A percentile compares a stretch with the other conserved stretches of the same genome.
phyloP scores from a whole-genome alignment of 768 basidiomycete species.

The Mycena haematopus region DNA sequence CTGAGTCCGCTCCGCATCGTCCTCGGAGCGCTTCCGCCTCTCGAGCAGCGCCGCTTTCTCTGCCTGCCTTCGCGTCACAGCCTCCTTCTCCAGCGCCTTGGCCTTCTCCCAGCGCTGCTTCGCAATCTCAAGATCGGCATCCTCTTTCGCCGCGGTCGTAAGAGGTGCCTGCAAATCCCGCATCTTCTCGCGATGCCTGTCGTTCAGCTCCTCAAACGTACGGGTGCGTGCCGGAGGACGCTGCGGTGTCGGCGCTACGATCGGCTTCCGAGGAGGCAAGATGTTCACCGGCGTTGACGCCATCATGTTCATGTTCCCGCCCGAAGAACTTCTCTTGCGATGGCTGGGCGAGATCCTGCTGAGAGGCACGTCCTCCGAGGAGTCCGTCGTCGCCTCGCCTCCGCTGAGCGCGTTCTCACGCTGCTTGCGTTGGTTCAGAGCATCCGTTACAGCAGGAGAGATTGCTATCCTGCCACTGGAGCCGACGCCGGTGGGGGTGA shows the following conservation, averaged over 20 bases:
- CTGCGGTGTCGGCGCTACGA: constrained; percentile 56
- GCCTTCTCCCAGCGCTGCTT: constrained; percentile 84
- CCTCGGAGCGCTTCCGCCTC: constrained; percentile 55
- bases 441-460: constrained; percentile 77
- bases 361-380: constrained; percentile 58
- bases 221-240: constrained; percentile 62
- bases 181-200: constrained; percentile 86
- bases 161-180: constrained; percentile 82
- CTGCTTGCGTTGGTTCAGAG: constrained; percentile 70
- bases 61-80: constrained; percentile 72
- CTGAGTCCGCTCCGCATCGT: constrained; percentile 45
- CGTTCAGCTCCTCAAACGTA: constrained; percentile 88
- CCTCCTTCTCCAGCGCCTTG: constrained; percentile 75
- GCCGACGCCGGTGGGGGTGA: constrained; percentile 53
- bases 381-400: constrained; percentile 45
- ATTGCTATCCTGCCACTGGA: constrained; percentile 54
- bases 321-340: constrained; percentile 36
- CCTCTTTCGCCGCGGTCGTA: constrained; percentile 80
- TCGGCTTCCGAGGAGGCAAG: constrained; percentile 52
- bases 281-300: constrained; percentile 46
- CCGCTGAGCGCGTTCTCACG: constrained; percentile 72
- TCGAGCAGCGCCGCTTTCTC: constrained; percentile 69
- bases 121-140: constrained; percentile 77
- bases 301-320: constrained; percentile 33
- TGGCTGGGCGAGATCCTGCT: constrained; percentile 36